Conservation (phyloP, 225 moss, liverwort and hornwort species). For the Antitrichia curtipendula region DNA sequence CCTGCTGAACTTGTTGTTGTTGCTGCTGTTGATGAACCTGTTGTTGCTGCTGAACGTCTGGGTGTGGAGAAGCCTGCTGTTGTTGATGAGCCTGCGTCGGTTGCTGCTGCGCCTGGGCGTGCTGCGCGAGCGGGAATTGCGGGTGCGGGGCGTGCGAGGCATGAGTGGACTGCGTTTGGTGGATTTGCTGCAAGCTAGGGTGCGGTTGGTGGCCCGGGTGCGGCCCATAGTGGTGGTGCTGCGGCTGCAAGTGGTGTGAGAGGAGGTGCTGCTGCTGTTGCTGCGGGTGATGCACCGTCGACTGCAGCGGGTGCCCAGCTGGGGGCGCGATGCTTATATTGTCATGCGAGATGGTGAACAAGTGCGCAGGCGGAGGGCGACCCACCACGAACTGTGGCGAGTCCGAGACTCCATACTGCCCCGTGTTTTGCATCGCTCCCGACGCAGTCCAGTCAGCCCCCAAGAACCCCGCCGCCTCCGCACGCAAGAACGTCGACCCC, state of each 20-base stretch:
- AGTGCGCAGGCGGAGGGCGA: slow-evolving; percentile 58
- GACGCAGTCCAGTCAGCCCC: neutral
- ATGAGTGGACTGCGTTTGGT: slow-evolving; percentile 26
- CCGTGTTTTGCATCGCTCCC: slow-evolving; percentile 59
- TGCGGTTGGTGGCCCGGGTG: slow-evolving; percentile 54
- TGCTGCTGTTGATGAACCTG: slow-evolving; percentile 47
- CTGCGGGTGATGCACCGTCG: slow-evolving; percentile 35
- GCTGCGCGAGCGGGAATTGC: slow-evolving; percentile 46
- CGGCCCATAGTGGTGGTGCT: slow-evolving; percentile 43
- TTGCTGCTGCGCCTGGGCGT: slow-evolving; percentile 30
- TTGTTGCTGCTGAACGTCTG: slow-evolving; percentile 28
- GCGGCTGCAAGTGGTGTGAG: slow-evolving; percentile 45
- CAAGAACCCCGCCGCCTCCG: neutral
- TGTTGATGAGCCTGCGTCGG: slow-evolving; percentile 10
- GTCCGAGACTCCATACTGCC: slow-evolving; percentile 75
- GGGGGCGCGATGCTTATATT: slow-evolving; percentile 58
- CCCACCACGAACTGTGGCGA: slow-evolving; percentile 76
- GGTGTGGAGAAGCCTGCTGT: slow-evolving; percentile 10
- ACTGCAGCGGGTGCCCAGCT: slow-evolving; percentile 40
- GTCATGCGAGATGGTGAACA: slow-evolving; percentile 87
- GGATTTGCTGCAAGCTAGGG: slow-evolving; percentile 46
- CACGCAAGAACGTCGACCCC: slow-evolving; percentile 1
- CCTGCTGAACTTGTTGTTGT: slow-evolving; percentile 41
- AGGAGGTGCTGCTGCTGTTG: slow-evolving; percentile 57
- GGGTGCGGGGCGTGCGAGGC: slow-evolving; percentile 20